A percentile compares a stretch with the other conserved stretches of the same genome.
Conservation (phyloP, 169 alveolate species). For the Plasmodium vivax region DNA sequence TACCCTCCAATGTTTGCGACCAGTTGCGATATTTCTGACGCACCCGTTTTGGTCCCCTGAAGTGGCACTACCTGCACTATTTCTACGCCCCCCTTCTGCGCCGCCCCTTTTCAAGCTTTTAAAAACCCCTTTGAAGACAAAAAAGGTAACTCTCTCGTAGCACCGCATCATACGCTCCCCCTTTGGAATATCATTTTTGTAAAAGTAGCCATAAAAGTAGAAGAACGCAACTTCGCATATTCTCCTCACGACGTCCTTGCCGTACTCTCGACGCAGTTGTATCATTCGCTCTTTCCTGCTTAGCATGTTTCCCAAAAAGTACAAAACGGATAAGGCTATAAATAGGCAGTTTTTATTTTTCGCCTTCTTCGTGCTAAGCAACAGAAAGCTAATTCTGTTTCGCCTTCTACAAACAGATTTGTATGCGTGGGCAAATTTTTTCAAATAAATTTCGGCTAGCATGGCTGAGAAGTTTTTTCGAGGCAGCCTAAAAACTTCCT, state of each 20-base stretch:
- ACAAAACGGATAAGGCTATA: constrained; percentile 46
- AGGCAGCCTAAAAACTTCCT: constrained; percentile 9
- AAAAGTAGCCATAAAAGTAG: constrained; percentile 67
- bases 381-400: constrained; percentile 41
- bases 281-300: neutral
- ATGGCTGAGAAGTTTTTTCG: neutral
- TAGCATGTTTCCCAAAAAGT: constrained; percentile 17
- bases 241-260: constrained; percentile 16
- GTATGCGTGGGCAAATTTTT: constrained; percentile 37
- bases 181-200: constrained; percentile 22
- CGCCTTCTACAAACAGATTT: neutral
- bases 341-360: constrained; percentile 54
- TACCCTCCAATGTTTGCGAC: neutral
- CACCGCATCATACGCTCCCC: constrained; percentile 13
- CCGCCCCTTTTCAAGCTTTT: constrained; percentile 12
- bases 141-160: constrained; percentile 23
- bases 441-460: constrained; percentile 37
- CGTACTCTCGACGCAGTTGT: constrained; percentile 10
- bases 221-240: constrained; percentile 33
- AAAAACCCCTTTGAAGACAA: neutral
- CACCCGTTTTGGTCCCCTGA: neutral
- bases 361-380: constrained; percentile 28
- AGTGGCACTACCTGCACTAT: neutral
- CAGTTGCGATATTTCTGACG: neutral
- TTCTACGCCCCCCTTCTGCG: neutral